These are phyloP conservation scores for Geotrichum klebahnii DNA, from an alignment of 1,139 yeast genomes.

Conservation along the genomic window DNA sequence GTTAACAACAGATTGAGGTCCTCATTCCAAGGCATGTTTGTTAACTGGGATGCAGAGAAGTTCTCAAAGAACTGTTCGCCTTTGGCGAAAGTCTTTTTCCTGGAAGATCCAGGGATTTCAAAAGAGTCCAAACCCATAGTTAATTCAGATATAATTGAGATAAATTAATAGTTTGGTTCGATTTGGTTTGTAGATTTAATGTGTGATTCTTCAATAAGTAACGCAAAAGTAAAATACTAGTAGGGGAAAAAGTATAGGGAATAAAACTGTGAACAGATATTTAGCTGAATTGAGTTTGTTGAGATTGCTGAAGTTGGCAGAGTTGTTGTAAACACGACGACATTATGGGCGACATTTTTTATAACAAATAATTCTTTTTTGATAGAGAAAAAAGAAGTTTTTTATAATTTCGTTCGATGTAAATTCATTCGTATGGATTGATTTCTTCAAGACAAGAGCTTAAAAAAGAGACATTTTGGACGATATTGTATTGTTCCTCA, in stretches of 20 bases:
- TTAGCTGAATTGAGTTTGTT: slow-evolving; percentile 11
- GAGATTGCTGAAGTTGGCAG: background rate
- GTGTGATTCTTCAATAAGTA: background rate
- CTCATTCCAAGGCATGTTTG: slow-evolving; percentile 6
- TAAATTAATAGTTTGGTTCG: no score
- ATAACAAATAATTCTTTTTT: slow-evolving; percentile 3
- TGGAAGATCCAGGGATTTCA: slow-evolving; percentile 1
- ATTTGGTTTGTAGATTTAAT: background rate
- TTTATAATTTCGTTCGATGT: background rate
- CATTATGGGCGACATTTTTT: slow-evolving; percentile 9
- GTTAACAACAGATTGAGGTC: slow-evolving; percentile 12
- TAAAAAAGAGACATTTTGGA: slow-evolving; percentile 13
- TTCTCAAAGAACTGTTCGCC: slow-evolving; percentile 17
- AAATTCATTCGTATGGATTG: background rate
- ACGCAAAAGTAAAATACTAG: background rate
- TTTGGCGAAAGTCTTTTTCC: slow-evolving; percentile 7
- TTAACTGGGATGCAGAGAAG: slow-evolving; percentile 13
- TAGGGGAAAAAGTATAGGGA: background rate
- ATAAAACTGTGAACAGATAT: no score
- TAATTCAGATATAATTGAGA: no score
- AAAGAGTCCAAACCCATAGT: no score
- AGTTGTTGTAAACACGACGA: background rate
- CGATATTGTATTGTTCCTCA: background rate
- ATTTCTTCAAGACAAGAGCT: background rate
- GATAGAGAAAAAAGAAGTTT: background rate